phyloP scores from a whole-genome alignment of 306 rosid species.

The Cucurbita maxima region DNA sequence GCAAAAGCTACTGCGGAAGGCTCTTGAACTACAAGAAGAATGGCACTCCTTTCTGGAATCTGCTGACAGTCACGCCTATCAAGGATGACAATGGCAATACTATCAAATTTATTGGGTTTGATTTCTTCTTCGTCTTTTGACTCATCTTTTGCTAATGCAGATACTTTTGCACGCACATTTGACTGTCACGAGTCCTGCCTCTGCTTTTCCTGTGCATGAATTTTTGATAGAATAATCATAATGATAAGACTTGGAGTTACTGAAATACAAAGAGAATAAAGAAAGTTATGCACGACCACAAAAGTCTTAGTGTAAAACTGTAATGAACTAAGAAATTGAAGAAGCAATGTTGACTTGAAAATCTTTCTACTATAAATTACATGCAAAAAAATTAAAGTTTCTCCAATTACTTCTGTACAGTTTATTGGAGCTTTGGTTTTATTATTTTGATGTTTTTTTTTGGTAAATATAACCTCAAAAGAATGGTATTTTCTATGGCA shows the following conservation, averaged over 20 bases:
- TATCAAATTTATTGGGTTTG: conserved; percentile 90
- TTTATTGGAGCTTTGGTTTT: too few relatives aligned
- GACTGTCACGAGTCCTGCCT: not conserved
- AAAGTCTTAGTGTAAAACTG: not conserved
- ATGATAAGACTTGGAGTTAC: not conserved
- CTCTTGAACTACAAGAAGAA: conserved; percentile 89
- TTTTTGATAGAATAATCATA: not conserved
- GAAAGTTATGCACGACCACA: not conserved
- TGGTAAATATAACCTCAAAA: too few relatives aligned
- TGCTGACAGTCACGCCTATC: conserved; percentile 86
- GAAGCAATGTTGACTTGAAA: too few relatives aligned
- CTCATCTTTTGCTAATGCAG: not conserved
- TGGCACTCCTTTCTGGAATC: conserved; percentile 92
- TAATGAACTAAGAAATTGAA: not conserved
- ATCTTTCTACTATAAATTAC: too few relatives aligned
- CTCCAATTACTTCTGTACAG: too few relatives aligned
- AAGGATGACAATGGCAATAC: conserved; percentile 59
- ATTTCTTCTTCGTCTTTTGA: not conserved
- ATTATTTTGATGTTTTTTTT: too few relatives aligned
- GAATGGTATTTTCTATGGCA: conserved; percentile 16
- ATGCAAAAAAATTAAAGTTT: too few relatives aligned
- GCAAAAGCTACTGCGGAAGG: conserved; percentile 73
- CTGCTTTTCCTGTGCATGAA: not conserved
- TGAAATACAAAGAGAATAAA: not conserved
- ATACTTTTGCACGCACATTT: not conserved